These are phyloP conservation scores for Acephala macrosclerotiorum DNA, from an alignment of 2,329 filamentous ascomycete species.

Conservation along the genomic window DNA sequence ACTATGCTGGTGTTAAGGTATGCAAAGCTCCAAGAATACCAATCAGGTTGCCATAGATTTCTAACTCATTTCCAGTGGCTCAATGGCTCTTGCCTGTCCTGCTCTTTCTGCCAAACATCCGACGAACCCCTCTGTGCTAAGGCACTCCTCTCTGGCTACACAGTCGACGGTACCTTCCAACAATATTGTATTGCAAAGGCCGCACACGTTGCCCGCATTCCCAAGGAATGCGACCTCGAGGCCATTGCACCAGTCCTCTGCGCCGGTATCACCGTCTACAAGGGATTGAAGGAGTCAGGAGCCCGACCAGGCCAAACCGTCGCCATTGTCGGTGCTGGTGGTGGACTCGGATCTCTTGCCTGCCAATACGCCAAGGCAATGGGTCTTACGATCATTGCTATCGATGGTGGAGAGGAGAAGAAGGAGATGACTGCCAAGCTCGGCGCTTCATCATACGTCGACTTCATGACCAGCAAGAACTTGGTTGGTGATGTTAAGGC, in stretches of 20 bases:
- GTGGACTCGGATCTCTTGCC: conserved; percentile 81
- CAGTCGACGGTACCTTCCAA: conserved; percentile 92
- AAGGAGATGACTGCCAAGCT: conserved; percentile 71
- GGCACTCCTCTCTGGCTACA: conserved; percentile 84
- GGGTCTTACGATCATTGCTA: conserved; percentile 81
- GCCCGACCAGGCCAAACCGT: conserved; percentile 78
- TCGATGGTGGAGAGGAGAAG: conserved; percentile 87
- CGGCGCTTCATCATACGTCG: conserved; percentile 77
- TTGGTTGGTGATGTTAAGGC: conserved; percentile 85
- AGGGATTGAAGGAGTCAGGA: conserved; percentile 86
- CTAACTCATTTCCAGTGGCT: conserved; percentile 68
- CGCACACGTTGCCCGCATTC: conserved; percentile 82
- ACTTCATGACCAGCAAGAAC: conserved; percentile 80
- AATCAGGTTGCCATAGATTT: background rate
- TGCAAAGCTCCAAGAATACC: background rate
- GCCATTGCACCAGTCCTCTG: conserved; percentile 82
- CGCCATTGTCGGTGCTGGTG: conserved; percentile 86
- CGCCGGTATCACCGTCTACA: conserved; percentile 89
- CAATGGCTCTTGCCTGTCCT: conserved; percentile 84
- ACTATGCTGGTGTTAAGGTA: conserved; percentile 82
- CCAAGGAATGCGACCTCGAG: conserved; percentile 78
- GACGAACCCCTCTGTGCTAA: conserved; percentile 86
- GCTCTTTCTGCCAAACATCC: conserved; percentile 80
- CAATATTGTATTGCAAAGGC: conserved; percentile 91
- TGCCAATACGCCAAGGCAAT: conserved; percentile 91